Evolutionary conservation across 140 eudicot species (phyloP).

Genomic region (Oenanthe javanica): DNA sequence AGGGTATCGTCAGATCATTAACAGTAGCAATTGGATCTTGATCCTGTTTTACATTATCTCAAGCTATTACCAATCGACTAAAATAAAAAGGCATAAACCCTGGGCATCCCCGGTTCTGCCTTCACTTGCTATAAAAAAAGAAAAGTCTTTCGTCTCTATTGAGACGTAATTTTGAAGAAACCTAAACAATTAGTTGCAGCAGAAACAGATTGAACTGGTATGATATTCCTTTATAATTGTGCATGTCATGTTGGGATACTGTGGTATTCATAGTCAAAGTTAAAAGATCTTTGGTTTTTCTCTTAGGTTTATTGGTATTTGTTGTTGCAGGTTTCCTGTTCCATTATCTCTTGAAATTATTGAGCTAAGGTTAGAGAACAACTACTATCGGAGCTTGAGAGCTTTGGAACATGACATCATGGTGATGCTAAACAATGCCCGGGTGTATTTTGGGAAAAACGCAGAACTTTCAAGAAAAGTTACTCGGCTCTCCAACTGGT

Average conservation of each 20-base stretch:
- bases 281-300: background rate
- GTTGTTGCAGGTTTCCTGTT: slow-evolving; percentile 69
- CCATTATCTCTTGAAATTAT: slow-evolving; percentile 71
- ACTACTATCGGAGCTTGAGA: slow-evolving; percentile 50
- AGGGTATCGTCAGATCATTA: background rate
- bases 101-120: background rate
- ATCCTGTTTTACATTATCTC: background rate
- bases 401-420: slow-evolving; percentile 59
- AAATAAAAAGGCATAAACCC: background rate
- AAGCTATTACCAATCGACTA: background rate
- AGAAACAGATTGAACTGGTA: background rate
- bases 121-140: background rate
- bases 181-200: background rate
- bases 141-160: background rate
- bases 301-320: background rate
- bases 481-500: slow-evolving; percentile 36
- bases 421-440: slow-evolving; percentile 57
- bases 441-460: slow-evolving; percentile 28
- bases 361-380: slow-evolving; percentile 43
- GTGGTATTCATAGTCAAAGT: background rate
- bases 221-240: background rate
- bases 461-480: slow-evolving; percentile 37
- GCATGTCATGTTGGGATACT: background rate
- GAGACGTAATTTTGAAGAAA: background rate
- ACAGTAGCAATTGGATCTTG: background rate